Percentiles rank a stretch among this genome's conserved stretches.
Conservation (phyloP, 441 rosid species). For the Kokia cookei region DNA sequence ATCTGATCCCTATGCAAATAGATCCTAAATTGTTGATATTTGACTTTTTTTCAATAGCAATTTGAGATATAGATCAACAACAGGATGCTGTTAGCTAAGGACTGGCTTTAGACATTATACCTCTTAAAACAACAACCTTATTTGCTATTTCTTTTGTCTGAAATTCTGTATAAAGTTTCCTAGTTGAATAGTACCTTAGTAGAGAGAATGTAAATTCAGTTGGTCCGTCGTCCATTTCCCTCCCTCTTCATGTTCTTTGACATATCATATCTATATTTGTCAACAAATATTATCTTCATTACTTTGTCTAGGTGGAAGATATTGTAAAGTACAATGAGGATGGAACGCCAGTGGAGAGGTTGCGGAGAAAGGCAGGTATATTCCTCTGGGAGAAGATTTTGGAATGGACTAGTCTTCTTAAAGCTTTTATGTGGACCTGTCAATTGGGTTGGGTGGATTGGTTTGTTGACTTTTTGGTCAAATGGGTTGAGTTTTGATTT, state of each 20-base stretch:
- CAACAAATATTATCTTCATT: background rate
- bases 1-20: background rate
- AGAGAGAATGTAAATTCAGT: background rate
- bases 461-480: too few relatives aligned
- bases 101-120: background rate
- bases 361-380: conserved; percentile 49
- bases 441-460: too few relatives aligned
- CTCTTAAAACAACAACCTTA: background rate
- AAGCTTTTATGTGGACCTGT: conserved; percentile 1
- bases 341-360: conserved; percentile 71
- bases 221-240: background rate
- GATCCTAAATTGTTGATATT: too few relatives aligned
- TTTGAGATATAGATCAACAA: background rate
- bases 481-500: too few relatives aligned
- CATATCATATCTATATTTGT: background rate
- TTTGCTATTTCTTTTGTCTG: background rate
- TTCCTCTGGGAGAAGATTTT: conserved; percentile 58
- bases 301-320: conserved; percentile 57
- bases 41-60: background rate
- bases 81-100: background rate
- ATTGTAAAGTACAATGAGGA: conserved; percentile 64
- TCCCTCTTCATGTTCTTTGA: background rate
- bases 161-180: background rate
- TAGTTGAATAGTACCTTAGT: background rate
- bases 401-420: conserved; percentile 57